Percentiles rank a stretch among this genome's conserved stretches.
These are phyloP conservation scores for Lepidium aucheri DNA, from an alignment of 345 rosid species.

Conservation along the genomic window DNA sequence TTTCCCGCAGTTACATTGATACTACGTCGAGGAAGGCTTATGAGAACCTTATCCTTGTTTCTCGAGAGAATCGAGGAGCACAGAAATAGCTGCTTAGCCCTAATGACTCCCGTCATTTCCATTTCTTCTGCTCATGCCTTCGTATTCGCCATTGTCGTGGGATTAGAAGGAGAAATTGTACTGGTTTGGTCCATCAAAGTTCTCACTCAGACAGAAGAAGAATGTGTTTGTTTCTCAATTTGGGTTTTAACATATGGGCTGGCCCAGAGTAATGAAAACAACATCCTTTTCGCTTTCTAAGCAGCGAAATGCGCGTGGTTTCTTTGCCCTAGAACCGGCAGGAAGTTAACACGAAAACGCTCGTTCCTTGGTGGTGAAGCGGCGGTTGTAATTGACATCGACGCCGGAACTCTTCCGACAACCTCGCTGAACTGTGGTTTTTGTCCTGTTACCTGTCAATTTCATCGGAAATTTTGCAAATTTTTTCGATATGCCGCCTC, in stretches of 20 bases:
- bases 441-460: background rate
- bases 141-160: slow-evolving; percentile 11
- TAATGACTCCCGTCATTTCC: slow-evolving; percentile 25
- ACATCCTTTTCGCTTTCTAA: slow-evolving; percentile 28
- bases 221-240: background rate
- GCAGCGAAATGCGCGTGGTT: slow-evolving; percentile 37
- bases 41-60: background rate
- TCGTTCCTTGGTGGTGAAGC: slow-evolving; percentile 20
- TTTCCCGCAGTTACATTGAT: slow-evolving; percentile 21
- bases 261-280: slow-evolving; percentile 1
- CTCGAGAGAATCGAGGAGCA: slow-evolving; percentile 15
- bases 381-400: slow-evolving; percentile 22
- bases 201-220: background rate
- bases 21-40: slow-evolving; percentile 8
- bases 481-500: slow-evolving; percentile 19
- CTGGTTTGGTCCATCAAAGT: background rate
- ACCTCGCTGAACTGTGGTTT: background rate
- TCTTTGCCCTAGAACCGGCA: slow-evolving; percentile 38
- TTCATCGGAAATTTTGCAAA: background rate
- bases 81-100: slow-evolving; percentile 19
- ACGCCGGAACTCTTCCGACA: slow-evolving; percentile 16
- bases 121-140: slow-evolving; percentile 19
- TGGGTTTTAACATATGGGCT: background rate
- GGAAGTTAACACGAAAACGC: slow-evolving; percentile 32
- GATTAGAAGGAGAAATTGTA: background rate